Percentiles rank a stretch among this genome's conserved stretches.
Conservation (phyloP, 768 basidiomycete genomes). For the Rhodotorula kratochvilovae region DNA sequence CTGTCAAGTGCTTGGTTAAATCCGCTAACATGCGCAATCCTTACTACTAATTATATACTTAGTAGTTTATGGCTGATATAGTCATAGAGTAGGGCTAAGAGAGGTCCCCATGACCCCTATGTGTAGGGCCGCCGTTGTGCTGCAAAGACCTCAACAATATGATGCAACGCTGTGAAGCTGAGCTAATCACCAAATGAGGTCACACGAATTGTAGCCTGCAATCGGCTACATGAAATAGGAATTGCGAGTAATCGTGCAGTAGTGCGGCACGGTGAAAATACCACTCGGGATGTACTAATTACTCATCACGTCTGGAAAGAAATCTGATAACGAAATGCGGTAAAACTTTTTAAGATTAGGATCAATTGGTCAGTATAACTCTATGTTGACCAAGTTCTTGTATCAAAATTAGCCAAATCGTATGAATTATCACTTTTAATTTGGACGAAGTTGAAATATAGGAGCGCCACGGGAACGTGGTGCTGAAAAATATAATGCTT, state of each 20-base stretch:
- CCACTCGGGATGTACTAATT: slow-evolving; percentile 42
- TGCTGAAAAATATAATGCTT: slow-evolving; percentile 27
- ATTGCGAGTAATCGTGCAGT: slow-evolving; percentile 43
- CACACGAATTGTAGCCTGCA: slow-evolving; percentile 42
- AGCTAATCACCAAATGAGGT: slow-evolving; percentile 44
- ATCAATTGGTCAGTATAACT: background rate
- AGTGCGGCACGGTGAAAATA: slow-evolving; percentile 42
- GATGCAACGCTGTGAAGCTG: slow-evolving; percentile 38
- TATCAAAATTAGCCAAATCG: background rate
- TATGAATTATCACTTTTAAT: slow-evolving; percentile 29
- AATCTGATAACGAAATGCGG: slow-evolving; percentile 23
- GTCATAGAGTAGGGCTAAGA: slow-evolving; percentile 40
- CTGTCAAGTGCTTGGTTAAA: slow-evolving; percentile 31
- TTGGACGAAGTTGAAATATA: slow-evolving; percentile 40
- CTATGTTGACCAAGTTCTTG: background rate
- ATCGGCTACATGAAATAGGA: slow-evolving; percentile 43
- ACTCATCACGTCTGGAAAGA: slow-evolving; percentile 41
- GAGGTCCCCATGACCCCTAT: slow-evolving; percentile 44
- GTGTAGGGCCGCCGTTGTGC: slow-evolving; percentile 43
- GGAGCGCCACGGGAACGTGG: slow-evolving; percentile 39
- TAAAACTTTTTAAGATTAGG: background rate
- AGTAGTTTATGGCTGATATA: slow-evolving; percentile 27
- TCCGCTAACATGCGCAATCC: slow-evolving; percentile 43
- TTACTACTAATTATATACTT: slow-evolving; percentile 42
- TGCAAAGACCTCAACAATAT: slow-evolving; percentile 42